Evolutionary conservation across 176 grass and related monocot species (phyloP).

Genomic region (Triticum urartu): DNA sequence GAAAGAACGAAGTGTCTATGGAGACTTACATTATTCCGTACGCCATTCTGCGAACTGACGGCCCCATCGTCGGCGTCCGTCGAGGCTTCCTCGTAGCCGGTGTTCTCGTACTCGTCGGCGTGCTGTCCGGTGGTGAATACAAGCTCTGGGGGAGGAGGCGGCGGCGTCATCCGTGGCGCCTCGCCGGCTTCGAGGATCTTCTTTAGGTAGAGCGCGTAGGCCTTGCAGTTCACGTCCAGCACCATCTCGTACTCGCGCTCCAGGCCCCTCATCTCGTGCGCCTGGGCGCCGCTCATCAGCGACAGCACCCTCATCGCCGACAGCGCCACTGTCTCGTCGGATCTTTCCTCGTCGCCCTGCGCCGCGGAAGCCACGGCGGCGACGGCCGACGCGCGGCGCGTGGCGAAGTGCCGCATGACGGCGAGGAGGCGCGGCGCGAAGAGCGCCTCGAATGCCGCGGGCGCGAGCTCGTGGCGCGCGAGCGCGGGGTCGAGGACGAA

Average conservation of each 20-base stretch:
- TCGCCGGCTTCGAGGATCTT: constrained; percentile 45
- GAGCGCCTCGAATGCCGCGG: constrained; percentile 57
- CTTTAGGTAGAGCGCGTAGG: constrained; percentile 54
- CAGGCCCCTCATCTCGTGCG: constrained; percentile 50
- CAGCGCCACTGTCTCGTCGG: constrained; percentile 30
- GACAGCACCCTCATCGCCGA: constrained; percentile 60
- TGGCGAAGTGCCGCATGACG: constrained; percentile 56
- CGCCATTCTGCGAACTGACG: constrained; percentile 32
- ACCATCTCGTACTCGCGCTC: constrained; percentile 58
- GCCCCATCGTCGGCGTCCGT: constrained; percentile 21
- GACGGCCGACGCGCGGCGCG: constrained; percentile 44
- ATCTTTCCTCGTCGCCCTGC: constrained; percentile 15
- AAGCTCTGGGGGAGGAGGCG: constrained; percentile 39
- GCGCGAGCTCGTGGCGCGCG: constrained; percentile 59
- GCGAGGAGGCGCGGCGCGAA: constrained; percentile 63
- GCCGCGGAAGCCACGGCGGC: not conserved
- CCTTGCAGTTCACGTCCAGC: constrained; percentile 57
- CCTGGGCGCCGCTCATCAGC: constrained; percentile 59
- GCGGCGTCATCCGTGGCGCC: not conserved
- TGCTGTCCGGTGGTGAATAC: constrained; percentile 7
- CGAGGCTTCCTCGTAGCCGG: not conserved
- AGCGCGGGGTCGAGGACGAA: constrained; percentile 60
- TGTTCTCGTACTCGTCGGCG: not conserved
- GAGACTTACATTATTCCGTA: constrained; percentile 56
- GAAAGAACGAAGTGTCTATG: not conserved